Base-by-base conservation (phyloP, 768 basidiomycete genomes). In the Hirschioporus abietinus region DNA sequence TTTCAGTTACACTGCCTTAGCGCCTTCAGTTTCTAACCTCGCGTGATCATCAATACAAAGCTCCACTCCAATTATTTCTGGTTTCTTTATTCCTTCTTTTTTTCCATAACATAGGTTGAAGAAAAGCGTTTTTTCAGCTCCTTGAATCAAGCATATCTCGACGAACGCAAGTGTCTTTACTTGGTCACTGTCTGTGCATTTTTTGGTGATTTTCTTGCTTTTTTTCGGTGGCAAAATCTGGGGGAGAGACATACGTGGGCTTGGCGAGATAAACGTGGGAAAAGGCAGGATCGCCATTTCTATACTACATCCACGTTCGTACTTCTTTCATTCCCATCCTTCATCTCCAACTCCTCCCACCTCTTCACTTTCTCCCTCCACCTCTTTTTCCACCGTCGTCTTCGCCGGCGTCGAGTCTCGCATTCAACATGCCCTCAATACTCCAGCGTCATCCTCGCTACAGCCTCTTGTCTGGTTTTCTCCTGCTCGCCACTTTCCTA, bases 381-480 rank as follows among this genome's bases (percentile, higher is more conserved):
- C 42, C 20, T 52, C 42, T 52, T 20, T 52, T 52, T 20, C 12
- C 42, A 52, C 42, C 42, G 42, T 52, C 42, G 15, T 52, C 15
- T 10, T 52, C 42, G 12, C 20, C 42, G 42, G 42, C 42, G 42
- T 52, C 42, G 42, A 52, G 42, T 20, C 12, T 52, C 20, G 42
- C 42, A 52, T 52, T 52, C 42, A 52, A 52, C 42, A 61, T 61
- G 60, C 60, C 60, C 60, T 61, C 60, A 24, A 61, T 61, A 61
- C 30, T 61, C 60, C 60, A 61, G 30, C 79, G 84, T 66, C 84
- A 87, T 72, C 86, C 86, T 30, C 82, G 84, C 70, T 87, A 86
- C 74, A 73, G 78, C 66, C 67, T 85, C 66, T 73, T 80, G 70
- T 74, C 84, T 63, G 73, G 79, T 36, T 61, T 80, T 66, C 74